Conservation (phyloP, 108 stramenopile species). For the Cyclotella baltica region DNA sequence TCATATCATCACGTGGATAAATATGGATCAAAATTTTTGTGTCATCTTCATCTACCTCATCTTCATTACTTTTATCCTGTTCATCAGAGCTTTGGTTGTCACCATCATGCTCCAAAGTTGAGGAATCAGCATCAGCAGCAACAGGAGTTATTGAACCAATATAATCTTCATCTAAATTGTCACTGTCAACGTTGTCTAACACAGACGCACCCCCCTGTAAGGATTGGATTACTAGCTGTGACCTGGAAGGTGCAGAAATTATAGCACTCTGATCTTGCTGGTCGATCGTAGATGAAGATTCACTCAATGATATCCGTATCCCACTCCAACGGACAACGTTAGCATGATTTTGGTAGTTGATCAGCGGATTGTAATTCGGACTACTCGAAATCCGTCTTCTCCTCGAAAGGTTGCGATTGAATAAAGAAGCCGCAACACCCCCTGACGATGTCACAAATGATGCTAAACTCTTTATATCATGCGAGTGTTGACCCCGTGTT, state of each 20-base stretch:
- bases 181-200: not conserved
- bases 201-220: not conserved
- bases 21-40: not conserved
- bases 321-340: not conserved
- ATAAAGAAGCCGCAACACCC: conserved; percentile 1
- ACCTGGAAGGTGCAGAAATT: not conserved
- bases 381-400: not conserved
- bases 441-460: not conserved
- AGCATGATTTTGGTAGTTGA: not conserved
- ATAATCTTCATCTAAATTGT: not conserved
- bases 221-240: not conserved
- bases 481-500: too few relatives aligned
- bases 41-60: not conserved
- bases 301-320: not conserved
- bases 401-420: not conserved
- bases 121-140: not conserved
- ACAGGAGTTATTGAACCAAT: not conserved
- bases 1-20: not conserved
- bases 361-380: not conserved
- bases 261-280: not conserved
- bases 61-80: not conserved
- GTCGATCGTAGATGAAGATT: not conserved
- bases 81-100: too few relatives aligned
- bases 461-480: too few relatives aligned
- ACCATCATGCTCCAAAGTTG: too few relatives aligned